Base-by-base conservation (phyloP, 2,329 filamentous ascomycete genomes). In the Microcera coccophila region DNA sequence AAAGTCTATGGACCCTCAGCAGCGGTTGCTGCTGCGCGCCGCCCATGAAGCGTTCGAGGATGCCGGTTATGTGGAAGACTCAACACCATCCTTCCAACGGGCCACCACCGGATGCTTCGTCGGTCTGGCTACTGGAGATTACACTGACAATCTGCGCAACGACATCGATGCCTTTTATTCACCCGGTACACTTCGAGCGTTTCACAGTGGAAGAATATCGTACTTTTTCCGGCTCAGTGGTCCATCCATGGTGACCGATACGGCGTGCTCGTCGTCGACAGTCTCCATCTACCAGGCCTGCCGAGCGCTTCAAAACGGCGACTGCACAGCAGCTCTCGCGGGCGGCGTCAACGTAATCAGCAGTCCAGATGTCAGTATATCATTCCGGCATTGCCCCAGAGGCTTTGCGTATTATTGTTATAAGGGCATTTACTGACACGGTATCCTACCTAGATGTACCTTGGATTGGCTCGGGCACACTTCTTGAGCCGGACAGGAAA, bases 181-280 rank as follows among this genome's bases (percentile, higher is more conserved):
- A 7, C 29, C 59, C 0, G 69, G 69, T 1, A 59, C 49, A 3
- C 44, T 64, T 7, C 44, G 53, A 10, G 46, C 50, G 5, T 67
- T 67, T 40, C 42, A 62, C 3, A 40, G 48, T 8, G 66, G 66
- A 7, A 50, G 48, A 8, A 41, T 69, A 4, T 58, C 49, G 22
- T 60, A 69, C 42, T 55, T 54, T 34, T 68, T 68, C 38, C 61
- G 63, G 4, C 67, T 62, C 61, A 58, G 49, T 70, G 67, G 67
- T 0, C 67, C 67, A 0, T 51, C 54, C 5, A 22, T 67, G 18
- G 57, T 58, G 1, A 41, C 68, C 8, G 66, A 71, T 36, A 69
- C 66, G 4, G 68, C 68, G 1, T 70, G 67, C 42, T 66, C 63
- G 0, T 61, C 66, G 0, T 67, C 65, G 45, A 53, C n/a, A n/a